Percentiles rank a stretch among this genome's conserved stretches.
phyloP scores from a whole-genome alignment of 805 yeast genomes.

The Ogataea henricii region DNA sequence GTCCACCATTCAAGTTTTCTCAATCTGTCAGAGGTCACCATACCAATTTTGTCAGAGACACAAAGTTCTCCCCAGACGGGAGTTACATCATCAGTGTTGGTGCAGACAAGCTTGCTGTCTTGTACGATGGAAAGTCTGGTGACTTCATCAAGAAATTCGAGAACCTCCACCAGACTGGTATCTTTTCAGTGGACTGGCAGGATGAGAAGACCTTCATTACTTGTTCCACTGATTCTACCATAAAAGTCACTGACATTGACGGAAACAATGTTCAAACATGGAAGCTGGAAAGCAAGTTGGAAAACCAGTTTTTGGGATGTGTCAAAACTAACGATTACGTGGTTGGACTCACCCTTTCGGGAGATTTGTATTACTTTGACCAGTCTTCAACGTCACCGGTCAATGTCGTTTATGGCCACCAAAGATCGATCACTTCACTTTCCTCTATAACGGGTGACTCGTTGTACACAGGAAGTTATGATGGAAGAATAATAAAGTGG shows the following conservation, averaged over 20 bases:
- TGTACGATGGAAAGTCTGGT: constrained; percentile 89
- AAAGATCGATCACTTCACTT: constrained; percentile 72
- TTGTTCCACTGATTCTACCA: constrained; percentile 77
- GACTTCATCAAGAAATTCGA: constrained; percentile 61
- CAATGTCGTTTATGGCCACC: constrained; percentile 69
- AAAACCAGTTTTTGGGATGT: constrained; percentile 79
- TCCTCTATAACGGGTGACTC: constrained; percentile 30
- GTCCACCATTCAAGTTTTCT: constrained; percentile 92
- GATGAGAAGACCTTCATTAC: constrained; percentile 68
- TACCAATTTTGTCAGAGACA: constrained; percentile 76
- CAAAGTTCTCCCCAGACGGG: constrained; percentile 82
- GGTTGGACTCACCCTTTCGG: constrained; percentile 69
- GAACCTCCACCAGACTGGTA: constrained; percentile 68
- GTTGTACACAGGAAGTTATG: constrained; percentile 70
- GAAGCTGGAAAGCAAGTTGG: constrained; percentile 48
- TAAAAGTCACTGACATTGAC: constrained; percentile 64
- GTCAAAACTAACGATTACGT: constrained; percentile 60
- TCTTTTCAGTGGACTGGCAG: constrained; percentile 76
- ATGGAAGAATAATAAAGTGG: constrained; percentile 76
- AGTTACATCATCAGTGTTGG: constrained; percentile 76
- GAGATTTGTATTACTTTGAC: constrained; percentile 65
- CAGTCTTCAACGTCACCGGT: constrained; percentile 41
- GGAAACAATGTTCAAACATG: constrained; percentile 52
- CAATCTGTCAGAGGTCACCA: constrained; percentile 74
- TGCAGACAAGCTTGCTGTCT: constrained; percentile 71